A percentile compares a stretch with the other conserved stretches of the same genome.
These are phyloP conservation scores for Elsinoe arachidis DNA, from an alignment of 2,329 filamentous ascomycete genomes.

Conservation along the genomic window DNA sequence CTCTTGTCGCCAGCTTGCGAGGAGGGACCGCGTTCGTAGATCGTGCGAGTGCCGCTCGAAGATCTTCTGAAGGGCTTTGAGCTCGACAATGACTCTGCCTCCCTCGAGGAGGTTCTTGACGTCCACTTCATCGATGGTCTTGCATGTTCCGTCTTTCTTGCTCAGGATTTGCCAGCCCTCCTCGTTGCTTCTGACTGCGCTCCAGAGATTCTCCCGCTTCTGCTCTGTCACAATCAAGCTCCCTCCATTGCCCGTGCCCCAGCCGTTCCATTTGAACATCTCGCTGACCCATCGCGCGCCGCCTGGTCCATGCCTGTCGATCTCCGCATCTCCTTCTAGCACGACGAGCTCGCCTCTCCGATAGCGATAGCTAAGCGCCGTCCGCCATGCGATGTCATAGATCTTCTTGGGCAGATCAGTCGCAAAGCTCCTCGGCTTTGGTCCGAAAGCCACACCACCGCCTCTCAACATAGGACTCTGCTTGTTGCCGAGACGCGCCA, in stretches of 20 bases:
- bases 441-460: conserved; percentile 84
- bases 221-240: conserved; percentile 66
- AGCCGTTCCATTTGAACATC: conserved; percentile 61
- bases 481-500: conserved; percentile 67
- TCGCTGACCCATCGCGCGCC: conserved; percentile 50
- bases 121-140: conserved; percentile 72
- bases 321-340: conserved; percentile 67
- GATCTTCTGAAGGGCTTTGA: conserved; percentile 65
- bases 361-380: conserved; percentile 85
- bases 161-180: conserved; percentile 30
- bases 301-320: conserved; percentile 37
- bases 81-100: conserved; percentile 79
- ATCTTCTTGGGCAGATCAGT: conserved; percentile 78
- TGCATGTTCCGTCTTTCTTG: conserved; percentile 58
- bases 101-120: conserved; percentile 89
- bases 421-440: conserved; percentile 81
- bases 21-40: conserved; percentile 13
- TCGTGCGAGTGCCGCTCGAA: conserved; percentile 65
- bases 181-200: conserved; percentile 44
- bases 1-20: conserved; percentile 7
- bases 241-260: conserved; percentile 58
- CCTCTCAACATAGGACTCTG: conserved; percentile 76
- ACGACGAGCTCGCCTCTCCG: conserved; percentile 78
- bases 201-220: conserved; percentile 54
- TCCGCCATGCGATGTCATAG: conserved; percentile 93